Evolutionary conservation across 192 early-diverging fungal genomes (phyloP), one percentile per base, ranked within the genome.

Genomic region (Rhizophagus prolifer): DNA sequence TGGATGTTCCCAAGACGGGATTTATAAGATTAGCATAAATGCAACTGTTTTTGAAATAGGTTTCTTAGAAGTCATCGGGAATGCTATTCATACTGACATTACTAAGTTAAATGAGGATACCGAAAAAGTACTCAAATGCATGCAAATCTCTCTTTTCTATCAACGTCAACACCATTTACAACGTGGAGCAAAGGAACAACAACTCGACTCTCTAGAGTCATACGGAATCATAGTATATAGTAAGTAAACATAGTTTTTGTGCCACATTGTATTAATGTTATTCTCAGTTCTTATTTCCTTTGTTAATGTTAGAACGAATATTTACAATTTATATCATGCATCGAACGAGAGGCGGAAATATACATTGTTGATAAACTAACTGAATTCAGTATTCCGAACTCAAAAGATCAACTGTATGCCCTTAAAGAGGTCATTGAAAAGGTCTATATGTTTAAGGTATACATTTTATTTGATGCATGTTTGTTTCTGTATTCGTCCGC

Each of bases 301-400:
- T 70, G 38, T 44, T 70, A 21, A 70, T 31, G 31, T 47, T 70
- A 70, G 68, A 70, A 70, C 36, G 68, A 47, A 70, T 21, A 70
- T 70, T 70, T 70, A 70, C 26, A 31, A 70, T 70, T 31, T 70
- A 70, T 70, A 31, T 70, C 21, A 70, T 70, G 68, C 41, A 50
- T 47, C 68, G 23, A 46, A 70, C 21, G 2, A 54, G 9, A 31
- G 68, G 68, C 47, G 34, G 34, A n/a, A 36, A 44, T 70, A 70
- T 70, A 70, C 36, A 31, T 70, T n/a, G 44, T 70, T 70, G 68
- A 70, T 70, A 70, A 44, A 50, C 12, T 70, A 70, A 70, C 68
- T 2, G 68, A 70, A 47, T 70, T 70, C 47, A 70, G 47, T 70
- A 70, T 50, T 50, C 68, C 68, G 47, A 70, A 70, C 26, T 50